Evolutionary conservation across 2,329 filamentous ascomycete genomes (phyloP), one percentile per base, ranked within the genome.

Genomic region (Colletotrichum orbiculare): DNA sequence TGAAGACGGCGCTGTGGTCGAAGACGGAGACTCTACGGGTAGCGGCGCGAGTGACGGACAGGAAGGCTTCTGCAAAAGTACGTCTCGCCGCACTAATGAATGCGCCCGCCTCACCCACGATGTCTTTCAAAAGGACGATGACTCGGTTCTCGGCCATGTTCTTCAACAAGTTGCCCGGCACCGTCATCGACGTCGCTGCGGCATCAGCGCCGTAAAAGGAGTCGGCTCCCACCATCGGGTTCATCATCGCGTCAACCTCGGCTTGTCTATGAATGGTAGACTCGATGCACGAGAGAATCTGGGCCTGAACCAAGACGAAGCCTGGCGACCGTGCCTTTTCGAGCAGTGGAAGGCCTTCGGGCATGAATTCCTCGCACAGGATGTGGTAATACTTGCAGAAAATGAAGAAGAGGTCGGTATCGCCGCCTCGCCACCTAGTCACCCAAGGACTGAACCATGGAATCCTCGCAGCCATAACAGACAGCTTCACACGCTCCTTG

Each of bases 341-440:
- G 0, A 78, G 71, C 13, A 88, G 75, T 2, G 86, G 80, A 37
- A 89, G 73, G 4, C 80, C 81, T 0, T 78, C 71, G 0, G 90
- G 89, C 70, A 91, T 82, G 69, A 91, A 91, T 65, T 96, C 92
- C 45, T 92, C 88, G 4, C 90, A 85, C 3, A 97, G 82, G 17
- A 95, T 85, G 75, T 95, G 91, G 71, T 91, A 96, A 74, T 96
- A 90, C 77, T 97, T 97, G 79, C 89, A 88, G 73, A 97, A 97
- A 48, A 96, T 91, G 78, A 95, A 97, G 74, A 97, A 93, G 39
- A 97, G 82, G 73, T 97, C 94, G 4, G 91, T 96, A 71, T 97
- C 94, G 2, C 89, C 88, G 12, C 94, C 94, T 67, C 88, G 90
- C 94, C 94, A 97, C 66, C 93, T 88, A 43, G 91, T 87, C 8